Evolutionary conservation across 768 basidiomycete species (phyloP), one percentile per base, ranked within the genome.

Genomic region (Agaricus subrufescens): DNA sequence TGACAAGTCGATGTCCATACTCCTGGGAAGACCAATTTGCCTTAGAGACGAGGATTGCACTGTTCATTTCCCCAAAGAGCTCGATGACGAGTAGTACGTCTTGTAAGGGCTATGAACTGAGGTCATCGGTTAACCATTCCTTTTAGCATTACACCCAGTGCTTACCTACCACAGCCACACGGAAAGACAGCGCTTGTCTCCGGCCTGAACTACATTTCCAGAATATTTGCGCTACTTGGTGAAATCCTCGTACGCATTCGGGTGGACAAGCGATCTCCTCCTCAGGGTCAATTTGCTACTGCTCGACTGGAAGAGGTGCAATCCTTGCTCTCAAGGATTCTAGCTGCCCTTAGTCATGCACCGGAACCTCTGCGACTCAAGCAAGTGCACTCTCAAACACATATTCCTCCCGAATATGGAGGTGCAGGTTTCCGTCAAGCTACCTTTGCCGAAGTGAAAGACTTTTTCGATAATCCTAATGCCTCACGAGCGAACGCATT

Each of bases 21-120:
- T 94, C 42, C 77, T 93, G 45, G 90, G 89, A 15, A 79, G 92
- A 57, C 91, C 91, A 39, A 90, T 94, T 60, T 90, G 85, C 68
- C 75, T 94, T 64, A 81, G 90, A 52, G 91, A 94, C 65, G 94
- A 94, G 67, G 93, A 96, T 68, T 94, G 91, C 70, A 91, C 90
- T 8, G 82, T 91, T 2, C 86, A 91, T 67, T 91, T 92, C 72
- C 91, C 91, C 27, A 89, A 86, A 69, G 90, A 93, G 71, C 74
- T 93, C 56, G 90, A 93, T 69, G 90, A 93, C 66, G 90, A 92
- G 74, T 92, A 91, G 90, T 92, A 71, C 63, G 88, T 82, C 54
- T 61, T 37, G 39, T 51, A 62, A 61, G 54, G 54, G 61, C 46
- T 50, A 50, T 52, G 59, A n/a, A 52, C 74, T 61, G 66, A 72